phyloP scores from a whole-genome alignment of 768 basidiomycete species.

The Trametes villosa region DNA sequence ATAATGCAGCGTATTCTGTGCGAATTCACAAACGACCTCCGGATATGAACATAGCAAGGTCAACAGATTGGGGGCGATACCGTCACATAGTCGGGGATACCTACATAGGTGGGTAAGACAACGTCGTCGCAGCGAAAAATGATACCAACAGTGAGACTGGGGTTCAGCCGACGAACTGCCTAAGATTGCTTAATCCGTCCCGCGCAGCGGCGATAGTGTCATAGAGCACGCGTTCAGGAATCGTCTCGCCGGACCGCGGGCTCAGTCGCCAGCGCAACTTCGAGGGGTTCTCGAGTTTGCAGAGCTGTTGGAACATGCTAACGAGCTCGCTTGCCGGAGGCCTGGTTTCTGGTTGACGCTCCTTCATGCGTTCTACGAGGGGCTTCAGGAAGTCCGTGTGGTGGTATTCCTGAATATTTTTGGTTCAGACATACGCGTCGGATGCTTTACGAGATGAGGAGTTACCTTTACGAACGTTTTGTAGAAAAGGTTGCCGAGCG shows the following conservation, averaged over 20 bases:
- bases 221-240: constrained; percentile 19
- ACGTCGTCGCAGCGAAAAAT: too few relatives aligned
- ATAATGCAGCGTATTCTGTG: too few relatives aligned
- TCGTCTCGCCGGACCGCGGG: constrained; percentile 10
- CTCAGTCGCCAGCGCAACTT: constrained; percentile 16
- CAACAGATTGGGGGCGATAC: too few relatives aligned
- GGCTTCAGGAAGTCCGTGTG: constrained; percentile 19
- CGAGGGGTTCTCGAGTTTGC: not conserved
- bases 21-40: too few relatives aligned
- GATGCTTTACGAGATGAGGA: not conserved
- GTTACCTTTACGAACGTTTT: constrained; percentile 23
- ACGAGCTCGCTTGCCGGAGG: constrained; percentile 11
- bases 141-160: too few relatives aligned
- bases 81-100: too few relatives aligned
- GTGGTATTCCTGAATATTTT: constrained; percentile 16
- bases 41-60: too few relatives aligned
- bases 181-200: constrained; percentile 19
- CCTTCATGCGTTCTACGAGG: constrained; percentile 17
- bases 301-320: constrained; percentile 8
- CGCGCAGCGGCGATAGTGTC: constrained; percentile 25
- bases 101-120: too few relatives aligned
- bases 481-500: constrained; percentile 29
- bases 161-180: not conserved
- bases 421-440: not conserved
- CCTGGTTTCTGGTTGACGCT: constrained; percentile 4